These are phyloP conservation scores for Ophiocordyceps camponoti-saundersi DNA, from an alignment of 2,329 filamentous ascomycete genomes.

Conservation along the genomic window DNA sequence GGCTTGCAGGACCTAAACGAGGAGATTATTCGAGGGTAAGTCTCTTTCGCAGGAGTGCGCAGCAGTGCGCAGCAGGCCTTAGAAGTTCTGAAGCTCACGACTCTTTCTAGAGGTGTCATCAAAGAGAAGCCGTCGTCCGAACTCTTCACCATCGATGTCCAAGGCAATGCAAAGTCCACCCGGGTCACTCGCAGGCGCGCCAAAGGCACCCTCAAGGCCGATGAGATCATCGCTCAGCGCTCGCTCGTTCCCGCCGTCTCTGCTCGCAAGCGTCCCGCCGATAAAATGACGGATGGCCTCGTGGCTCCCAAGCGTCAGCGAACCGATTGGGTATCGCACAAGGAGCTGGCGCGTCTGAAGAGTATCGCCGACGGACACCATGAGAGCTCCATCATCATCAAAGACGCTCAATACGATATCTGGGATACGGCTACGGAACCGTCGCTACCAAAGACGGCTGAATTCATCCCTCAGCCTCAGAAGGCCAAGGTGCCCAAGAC, in stretches of 20 bases:
- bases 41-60: neutral
- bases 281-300: constrained; percentile 56
- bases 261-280: constrained; percentile 56
- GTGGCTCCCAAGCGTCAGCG: constrained; percentile 59
- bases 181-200: constrained; percentile 46
- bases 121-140: constrained; percentile 68
- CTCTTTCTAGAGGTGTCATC: constrained; percentile 53
- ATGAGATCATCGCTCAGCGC: constrained; percentile 78
- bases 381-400: constrained; percentile 32
- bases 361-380: constrained; percentile 61
- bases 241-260: constrained; percentile 69
- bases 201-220: constrained; percentile 69
- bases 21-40: constrained; percentile 78
- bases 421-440: constrained; percentile 41
- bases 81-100: constrained; percentile 4
- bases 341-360: constrained; percentile 65
- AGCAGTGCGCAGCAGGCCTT: neutral
- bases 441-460: constrained; percentile 20
- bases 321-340: constrained; percentile 65
- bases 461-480: constrained; percentile 49
- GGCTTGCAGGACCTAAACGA: constrained; percentile 75
- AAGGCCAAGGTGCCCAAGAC: constrained; percentile 58
- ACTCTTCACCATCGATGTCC: constrained; percentile 70
- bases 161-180: constrained; percentile 49
- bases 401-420: constrained; percentile 58